These are phyloP conservation scores for Aegle marmelos DNA, from an alignment of 345 rosid species.

Conservation along the genomic window DNA sequence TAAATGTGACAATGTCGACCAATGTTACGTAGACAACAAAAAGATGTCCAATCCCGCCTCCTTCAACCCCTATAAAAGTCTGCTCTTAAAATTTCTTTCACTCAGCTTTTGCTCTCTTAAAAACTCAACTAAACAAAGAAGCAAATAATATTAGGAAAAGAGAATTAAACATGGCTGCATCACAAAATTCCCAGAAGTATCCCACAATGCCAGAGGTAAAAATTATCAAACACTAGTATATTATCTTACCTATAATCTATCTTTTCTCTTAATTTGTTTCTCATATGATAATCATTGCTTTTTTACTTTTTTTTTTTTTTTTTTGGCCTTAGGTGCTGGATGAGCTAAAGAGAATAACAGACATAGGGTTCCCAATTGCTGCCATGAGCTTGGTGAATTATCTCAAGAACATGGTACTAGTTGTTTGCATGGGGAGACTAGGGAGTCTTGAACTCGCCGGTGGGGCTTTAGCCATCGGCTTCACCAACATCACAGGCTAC, in stretches of 20 bases:
- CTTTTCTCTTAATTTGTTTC: neutral
- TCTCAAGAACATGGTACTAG: constrained; percentile 70
- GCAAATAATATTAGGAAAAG: neutral
- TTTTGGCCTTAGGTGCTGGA: constrained; percentile 49
- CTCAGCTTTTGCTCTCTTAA: neutral
- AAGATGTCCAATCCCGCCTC: constrained; percentile 5
- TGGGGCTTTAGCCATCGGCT: constrained; percentile 85
- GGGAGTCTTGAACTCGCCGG: constrained; percentile 94
- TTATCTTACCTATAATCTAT: neutral
- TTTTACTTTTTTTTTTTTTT: neutral
- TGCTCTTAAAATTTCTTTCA: neutral
- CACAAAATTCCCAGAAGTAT: constrained; percentile 37
- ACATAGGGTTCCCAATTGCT: constrained; percentile 70
- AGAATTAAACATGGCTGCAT: constrained; percentile 35
- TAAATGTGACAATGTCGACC: neutral
- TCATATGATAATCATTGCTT: neutral
- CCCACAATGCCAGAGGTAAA: constrained; percentile 73
- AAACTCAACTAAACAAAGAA: neutral
- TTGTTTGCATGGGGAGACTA: constrained; percentile 79
- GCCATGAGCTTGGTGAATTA: constrained; percentile 72
- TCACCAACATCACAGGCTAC: constrained; percentile 92
- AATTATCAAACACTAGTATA: neutral
- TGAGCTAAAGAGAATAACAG: constrained; percentile 60
- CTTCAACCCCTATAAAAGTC: constrained; percentile 15
- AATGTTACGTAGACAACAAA: no score